Conservation (phyloP, 768 basidiomycete species). For the Xerocomellus dryophilus region DNA sequence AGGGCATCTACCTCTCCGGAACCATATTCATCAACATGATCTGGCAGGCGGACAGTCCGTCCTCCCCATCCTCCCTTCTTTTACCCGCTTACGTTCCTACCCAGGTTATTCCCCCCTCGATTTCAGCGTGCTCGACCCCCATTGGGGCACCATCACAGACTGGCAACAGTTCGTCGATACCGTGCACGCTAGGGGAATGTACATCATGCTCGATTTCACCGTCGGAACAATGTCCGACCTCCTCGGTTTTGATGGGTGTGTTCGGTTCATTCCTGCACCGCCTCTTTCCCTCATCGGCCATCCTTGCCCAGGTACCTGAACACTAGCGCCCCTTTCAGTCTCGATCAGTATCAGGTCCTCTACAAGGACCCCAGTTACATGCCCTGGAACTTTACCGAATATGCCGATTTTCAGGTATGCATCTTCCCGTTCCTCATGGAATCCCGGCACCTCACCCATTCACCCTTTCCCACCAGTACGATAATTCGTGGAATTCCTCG, state of each 20-base stretch:
- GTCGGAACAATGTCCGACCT: constrained; percentile 91
- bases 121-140: constrained; percentile 86
- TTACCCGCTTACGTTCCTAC: background rate
- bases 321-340: constrained; percentile 70
- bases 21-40: constrained; percentile 93
- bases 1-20: constrained; percentile 85
- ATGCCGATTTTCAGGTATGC: constrained; percentile 74
- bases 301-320: constrained; percentile 57
- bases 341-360: constrained; percentile 66
- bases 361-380: constrained; percentile 76
- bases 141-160: constrained; percentile 82
- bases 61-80: background rate
- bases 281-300: constrained; percentile 12
- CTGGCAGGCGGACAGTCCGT: constrained; percentile 95
- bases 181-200: constrained; percentile 82
- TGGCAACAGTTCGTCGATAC: constrained; percentile 75
- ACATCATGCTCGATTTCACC: constrained; percentile 90
- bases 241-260: constrained; percentile 80
- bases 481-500: constrained; percentile 68
- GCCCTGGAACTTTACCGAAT: constrained; percentile 85
- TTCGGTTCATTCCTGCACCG: constrained; percentile 6
- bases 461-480: constrained; percentile 42
- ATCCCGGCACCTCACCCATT: background rate
- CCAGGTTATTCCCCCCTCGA: constrained; percentile 88
- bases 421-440: background rate